Evolutionary conservation across 2,329 filamentous ascomycete species (phyloP).

Genomic region (Botrytis porri): DNA sequence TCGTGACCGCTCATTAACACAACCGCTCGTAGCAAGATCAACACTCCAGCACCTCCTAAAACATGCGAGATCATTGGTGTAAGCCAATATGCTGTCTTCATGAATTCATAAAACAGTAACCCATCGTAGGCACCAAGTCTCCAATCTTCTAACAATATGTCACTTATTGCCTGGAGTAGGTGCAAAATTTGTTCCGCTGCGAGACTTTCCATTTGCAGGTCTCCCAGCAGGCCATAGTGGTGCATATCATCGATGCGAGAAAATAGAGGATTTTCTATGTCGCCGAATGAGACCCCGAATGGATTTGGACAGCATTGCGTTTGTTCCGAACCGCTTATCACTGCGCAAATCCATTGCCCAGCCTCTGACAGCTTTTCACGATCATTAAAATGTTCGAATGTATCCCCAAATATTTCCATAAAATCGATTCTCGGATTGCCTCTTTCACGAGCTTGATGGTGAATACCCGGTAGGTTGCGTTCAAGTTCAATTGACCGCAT

Average conservation of each 20-base stretch:
- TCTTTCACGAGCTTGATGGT: slow-evolving; percentile 11
- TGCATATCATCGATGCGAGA: not conserved
- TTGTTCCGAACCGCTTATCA: slow-evolving; percentile 2
- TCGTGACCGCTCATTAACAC: slow-evolving; percentile 15
- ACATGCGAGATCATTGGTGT: slow-evolving; percentile 6
- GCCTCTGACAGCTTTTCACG: slow-evolving; percentile 11
- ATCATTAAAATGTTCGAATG: slow-evolving; percentile 16
- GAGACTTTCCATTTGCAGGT: not conserved
- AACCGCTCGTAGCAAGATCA: slow-evolving; percentile 16
- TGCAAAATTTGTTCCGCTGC: slow-evolving; percentile 14
- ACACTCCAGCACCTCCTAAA: slow-evolving; percentile 10
- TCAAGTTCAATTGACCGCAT: slow-evolving; percentile 6
- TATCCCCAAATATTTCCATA: not conserved
- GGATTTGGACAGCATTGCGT: not conserved
- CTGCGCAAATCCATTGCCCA: slow-evolving; percentile 10
- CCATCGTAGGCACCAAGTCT: not conserved
- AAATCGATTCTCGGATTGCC: slow-evolving; percentile 13
- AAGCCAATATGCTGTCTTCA: slow-evolving; percentile 4
- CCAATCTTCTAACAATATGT: slow-evolving; percentile 14
- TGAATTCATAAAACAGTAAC: slow-evolving; percentile 7
- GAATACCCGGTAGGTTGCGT: slow-evolving; percentile 11
- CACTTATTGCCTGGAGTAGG: slow-evolving; percentile 12
- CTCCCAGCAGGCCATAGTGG: not conserved
- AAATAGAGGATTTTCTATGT: not conserved
- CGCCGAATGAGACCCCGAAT: not conserved